Evolutionary conservation across 306 rosid genomes (phyloP).

Genomic region (Coriaria nepalensis): DNA sequence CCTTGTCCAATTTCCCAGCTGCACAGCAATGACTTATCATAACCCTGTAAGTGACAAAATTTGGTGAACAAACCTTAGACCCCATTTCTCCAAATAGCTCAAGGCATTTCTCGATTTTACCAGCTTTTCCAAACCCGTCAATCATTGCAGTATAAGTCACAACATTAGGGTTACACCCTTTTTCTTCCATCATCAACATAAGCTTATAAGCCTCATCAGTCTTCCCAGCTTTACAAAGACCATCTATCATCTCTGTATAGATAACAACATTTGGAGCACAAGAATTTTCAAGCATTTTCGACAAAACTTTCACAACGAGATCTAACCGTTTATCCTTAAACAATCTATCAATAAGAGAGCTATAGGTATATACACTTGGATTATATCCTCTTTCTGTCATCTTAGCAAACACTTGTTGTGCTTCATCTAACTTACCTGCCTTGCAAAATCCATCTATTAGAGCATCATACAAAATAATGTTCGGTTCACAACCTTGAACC

Average conservation of each 20-base stretch:
- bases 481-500: conserved; percentile 55
- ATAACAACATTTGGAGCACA: conserved; percentile 75
- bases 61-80: conserved; percentile 79
- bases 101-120: conserved; percentile 54
- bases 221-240: conserved; percentile 70
- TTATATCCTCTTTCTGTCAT: conserved; percentile 63
- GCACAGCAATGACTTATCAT: conserved; percentile 74
- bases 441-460: conserved; percentile 80
- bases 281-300: conserved; percentile 69
- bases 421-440: conserved; percentile 63
- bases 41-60: conserved; percentile 68
- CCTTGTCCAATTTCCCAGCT: conserved; percentile 57
- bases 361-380: conserved; percentile 65
- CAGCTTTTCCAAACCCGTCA: conserved; percentile 68
- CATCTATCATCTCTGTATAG: conserved; percentile 83
- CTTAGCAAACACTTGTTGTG: conserved; percentile 61
- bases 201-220: conserved; percentile 70
- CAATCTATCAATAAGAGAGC: conserved; percentile 65
- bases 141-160: conserved; percentile 86
- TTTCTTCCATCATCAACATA: conserved; percentile 79
- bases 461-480: conserved; percentile 63
- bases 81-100: conserved; percentile 62
- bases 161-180: conserved; percentile 65
- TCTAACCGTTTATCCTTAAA: conserved; percentile 68
- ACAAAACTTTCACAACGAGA: conserved; percentile 64